A percentile compares a stretch with the other conserved stretches of the same genome.
These are phyloP conservation scores for Apiospora koreana DNA, from an alignment of 2,329 filamentous ascomycete species.

Conservation along the genomic window DNA sequence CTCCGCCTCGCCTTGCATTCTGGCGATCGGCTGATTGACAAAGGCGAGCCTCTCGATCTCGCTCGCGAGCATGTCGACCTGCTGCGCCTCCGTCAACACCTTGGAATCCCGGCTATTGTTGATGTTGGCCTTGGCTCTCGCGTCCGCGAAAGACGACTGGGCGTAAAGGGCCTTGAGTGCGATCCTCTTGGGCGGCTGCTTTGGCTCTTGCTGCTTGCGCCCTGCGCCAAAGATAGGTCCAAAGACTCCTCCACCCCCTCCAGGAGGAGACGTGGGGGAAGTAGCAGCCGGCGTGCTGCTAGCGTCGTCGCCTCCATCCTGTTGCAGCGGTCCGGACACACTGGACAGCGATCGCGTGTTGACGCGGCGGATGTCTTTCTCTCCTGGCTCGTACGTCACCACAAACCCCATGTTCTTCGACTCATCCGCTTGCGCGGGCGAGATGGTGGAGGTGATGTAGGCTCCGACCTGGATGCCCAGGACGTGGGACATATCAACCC, in stretches of 20 bases:
- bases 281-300: conserved; percentile 11
- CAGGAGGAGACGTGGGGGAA: conserved; percentile 4
- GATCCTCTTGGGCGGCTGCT: conserved; percentile 37
- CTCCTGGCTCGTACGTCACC: conserved; percentile 72
- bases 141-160: conserved; percentile 55
- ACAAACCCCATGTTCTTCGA: conserved; percentile 81
- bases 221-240: conserved; percentile 45
- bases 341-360: conserved; percentile 82
- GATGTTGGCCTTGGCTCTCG: conserved; percentile 24
- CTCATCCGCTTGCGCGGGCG: conserved; percentile 74
- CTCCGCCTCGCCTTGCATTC: conserved; percentile 40
- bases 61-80: conserved; percentile 66
- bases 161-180: conserved; percentile 58
- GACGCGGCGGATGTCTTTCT: conserved; percentile 71
- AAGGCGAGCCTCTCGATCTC: conserved; percentile 73
- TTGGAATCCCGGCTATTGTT: conserved; percentile 39
- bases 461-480: conserved; percentile 74
- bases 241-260: conserved; percentile 18
- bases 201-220: conserved; percentile 24
- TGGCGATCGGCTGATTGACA: conserved; percentile 42
- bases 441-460: conserved; percentile 88
- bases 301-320: conserved; percentile 8
- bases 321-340: conserved; percentile 34
- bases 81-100: conserved; percentile 54
- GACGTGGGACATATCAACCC: conserved; percentile 76